Evolutionary conservation across 2,329 filamentous ascomycete genomes (phyloP).

Genomic region (Fusarium sp.): DNA sequence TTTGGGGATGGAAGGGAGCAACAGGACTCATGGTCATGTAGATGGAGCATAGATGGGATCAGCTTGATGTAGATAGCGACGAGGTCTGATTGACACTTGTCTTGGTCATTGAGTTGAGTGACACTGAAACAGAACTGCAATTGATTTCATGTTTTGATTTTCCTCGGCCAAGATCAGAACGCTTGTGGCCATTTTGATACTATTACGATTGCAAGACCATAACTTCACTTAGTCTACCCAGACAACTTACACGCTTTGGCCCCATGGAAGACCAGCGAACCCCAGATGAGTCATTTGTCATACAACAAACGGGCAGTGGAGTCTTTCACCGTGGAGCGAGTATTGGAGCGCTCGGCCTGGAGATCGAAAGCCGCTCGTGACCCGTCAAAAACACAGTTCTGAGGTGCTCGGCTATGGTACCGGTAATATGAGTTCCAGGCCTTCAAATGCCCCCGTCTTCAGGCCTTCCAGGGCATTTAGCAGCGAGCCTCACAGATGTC

Average conservation of each 20-base stretch:
- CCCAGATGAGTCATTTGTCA: constrained; percentile 41
- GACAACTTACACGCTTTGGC: constrained; percentile 11
- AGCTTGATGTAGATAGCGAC: constrained; percentile 2
- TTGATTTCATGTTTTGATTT: not conserved
- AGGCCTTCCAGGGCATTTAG: constrained; percentile 20
- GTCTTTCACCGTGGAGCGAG: constrained; percentile 12
- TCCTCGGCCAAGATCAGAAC: not conserved
- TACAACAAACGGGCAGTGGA: constrained; percentile 23
- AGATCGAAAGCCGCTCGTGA: constrained; percentile 38
- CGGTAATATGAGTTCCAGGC: constrained; percentile 35
- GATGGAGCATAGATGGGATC: not conserved
- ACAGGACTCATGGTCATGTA: not conserved
- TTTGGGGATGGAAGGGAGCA: not conserved
- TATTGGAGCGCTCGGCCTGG: constrained; percentile 6
- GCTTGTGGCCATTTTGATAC: not conserved
- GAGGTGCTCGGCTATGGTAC: constrained; percentile 37
- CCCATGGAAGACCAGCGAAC: constrained; percentile 34
- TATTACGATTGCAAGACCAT: not conserved
- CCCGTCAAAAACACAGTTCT: constrained; percentile 28
- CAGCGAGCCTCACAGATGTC: constrained; percentile 42
- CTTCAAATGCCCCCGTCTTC: constrained; percentile 9
- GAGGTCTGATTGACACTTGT: not conserved
- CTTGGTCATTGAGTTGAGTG: not conserved
- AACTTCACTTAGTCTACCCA: not conserved
- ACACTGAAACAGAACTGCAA: not conserved